Evolutionary conservation across 2,329 filamentous ascomycete species (phyloP).

Genomic region (Aspergillus oerlinghausenensis): DNA sequence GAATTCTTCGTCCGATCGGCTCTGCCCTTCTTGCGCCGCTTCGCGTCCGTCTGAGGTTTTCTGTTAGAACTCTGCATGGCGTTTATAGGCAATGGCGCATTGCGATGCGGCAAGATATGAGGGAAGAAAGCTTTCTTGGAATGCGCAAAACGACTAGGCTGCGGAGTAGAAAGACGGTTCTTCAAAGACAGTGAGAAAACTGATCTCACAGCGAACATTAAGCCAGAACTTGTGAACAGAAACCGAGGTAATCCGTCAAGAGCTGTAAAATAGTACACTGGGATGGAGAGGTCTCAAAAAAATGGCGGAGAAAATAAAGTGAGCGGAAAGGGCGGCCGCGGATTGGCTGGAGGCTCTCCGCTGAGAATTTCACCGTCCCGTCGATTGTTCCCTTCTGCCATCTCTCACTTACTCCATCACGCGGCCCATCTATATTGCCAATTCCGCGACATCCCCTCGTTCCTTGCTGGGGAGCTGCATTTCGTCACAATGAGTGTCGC

Average conservation of each 20-base stretch:
- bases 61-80: slow-evolving; percentile 26
- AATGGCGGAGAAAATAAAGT: slow-evolving; percentile 5
- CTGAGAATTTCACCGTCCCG: slow-evolving; percentile 24
- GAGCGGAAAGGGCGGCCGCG: slow-evolving; percentile 15
- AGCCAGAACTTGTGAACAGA: background rate
- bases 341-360: slow-evolving; percentile 18
- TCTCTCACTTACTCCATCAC: background rate
- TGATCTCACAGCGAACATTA: slow-evolving; percentile 10
- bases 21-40: slow-evolving; percentile 45
- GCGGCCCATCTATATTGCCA: slow-evolving; percentile 2
- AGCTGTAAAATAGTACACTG: background rate
- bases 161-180: slow-evolving; percentile 1
- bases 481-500: slow-evolving; percentile 44
- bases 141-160: slow-evolving; percentile 7
- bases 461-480: slow-evolving; percentile 26
- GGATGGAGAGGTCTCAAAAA: background rate
- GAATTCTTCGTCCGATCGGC: slow-evolving; percentile 58
- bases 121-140: background rate
- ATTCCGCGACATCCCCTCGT: slow-evolving; percentile 8
- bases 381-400: slow-evolving; percentile 4
- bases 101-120: slow-evolving; percentile 7
- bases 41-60: slow-evolving; percentile 21
- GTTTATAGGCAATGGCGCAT: slow-evolving; percentile 18
- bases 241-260: background rate
- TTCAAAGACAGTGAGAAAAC: slow-evolving; percentile 2